Evolutionary conservation across 108 stramenopile genomes (phyloP).

Genomic region (Fistulifera solaris): DNA sequence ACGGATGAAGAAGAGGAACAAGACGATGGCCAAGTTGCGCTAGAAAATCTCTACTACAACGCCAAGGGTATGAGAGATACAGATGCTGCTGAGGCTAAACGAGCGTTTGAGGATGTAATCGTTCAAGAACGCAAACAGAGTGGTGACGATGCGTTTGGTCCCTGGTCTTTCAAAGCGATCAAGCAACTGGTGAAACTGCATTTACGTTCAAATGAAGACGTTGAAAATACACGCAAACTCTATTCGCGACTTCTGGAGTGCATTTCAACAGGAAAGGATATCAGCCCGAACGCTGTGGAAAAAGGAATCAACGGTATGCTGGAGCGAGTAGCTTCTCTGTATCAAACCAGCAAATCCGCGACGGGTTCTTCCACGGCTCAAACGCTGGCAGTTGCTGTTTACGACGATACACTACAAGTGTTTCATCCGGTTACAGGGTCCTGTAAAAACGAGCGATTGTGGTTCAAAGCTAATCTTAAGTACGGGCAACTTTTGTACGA

Average conservation of each 20-base stretch:
- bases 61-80: conserved; percentile 72
- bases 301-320: conserved; percentile 90
- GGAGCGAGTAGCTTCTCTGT: conserved; percentile 69
- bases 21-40: conserved; percentile 62
- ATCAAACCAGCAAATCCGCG: conserved; percentile 21
- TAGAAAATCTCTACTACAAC: conserved; percentile 92
- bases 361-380: conserved; percentile 1
- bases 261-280: conserved; percentile 38
- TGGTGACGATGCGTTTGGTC: conserved; percentile 41
- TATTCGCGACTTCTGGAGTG: conserved; percentile 69
- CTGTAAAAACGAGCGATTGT: conserved; percentile 79
- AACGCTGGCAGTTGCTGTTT: conserved; percentile 43
- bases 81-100: conserved; percentile 43
- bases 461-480: conserved; percentile 94
- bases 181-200: conserved; percentile 88
- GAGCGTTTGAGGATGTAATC: conserved; percentile 72
- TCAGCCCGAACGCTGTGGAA: conserved; percentile 83
- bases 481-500: conserved; percentile 88
- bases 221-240: conserved; percentile 30
- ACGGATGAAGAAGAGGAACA: conserved; percentile 81
- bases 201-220: conserved; percentile 32
- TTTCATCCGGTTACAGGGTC: conserved; percentile 66
- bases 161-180: conserved; percentile 85
- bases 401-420: conserved; percentile 62
- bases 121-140: conserved; percentile 26